Conservation (phyloP, 495 filamentous ascomycete genomes). For the Xylaria nigripes region DNA sequence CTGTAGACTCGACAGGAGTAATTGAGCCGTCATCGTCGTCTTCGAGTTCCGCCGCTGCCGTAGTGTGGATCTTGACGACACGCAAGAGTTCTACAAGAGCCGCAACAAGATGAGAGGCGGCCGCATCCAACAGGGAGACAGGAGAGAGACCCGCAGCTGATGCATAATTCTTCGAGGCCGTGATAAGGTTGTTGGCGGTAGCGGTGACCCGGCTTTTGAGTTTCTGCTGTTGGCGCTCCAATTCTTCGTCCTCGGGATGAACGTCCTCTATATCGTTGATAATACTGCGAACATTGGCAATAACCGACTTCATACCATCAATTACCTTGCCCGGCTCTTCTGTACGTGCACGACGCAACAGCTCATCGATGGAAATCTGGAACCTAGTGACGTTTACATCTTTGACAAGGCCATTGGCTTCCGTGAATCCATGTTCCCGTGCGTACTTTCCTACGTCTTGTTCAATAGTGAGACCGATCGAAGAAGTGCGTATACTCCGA, state of each 20-base stretch:
- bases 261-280: conserved; percentile 66
- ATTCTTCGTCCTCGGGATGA: conserved; percentile 38
- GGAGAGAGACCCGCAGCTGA: conserved; percentile 76
- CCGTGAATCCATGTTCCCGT: conserved; percentile 62
- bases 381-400: conserved; percentile 92
- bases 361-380: conserved; percentile 89
- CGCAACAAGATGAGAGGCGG: conserved; percentile 82
- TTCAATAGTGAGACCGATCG: conserved; percentile 60
- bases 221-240: conserved; percentile 49
- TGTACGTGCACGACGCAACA: conserved; percentile 66
- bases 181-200: conserved; percentile 93
- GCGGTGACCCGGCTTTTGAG: conserved; percentile 73
- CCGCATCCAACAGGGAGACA: conserved; percentile 88
- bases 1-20: conserved; percentile 44
- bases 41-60: conserved; percentile 62
- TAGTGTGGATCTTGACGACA: conserved; percentile 73
- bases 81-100: conserved; percentile 79
- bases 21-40: conserved; percentile 60
- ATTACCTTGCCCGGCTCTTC: conserved; percentile 66
- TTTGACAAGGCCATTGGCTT: conserved; percentile 68
- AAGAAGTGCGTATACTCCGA: conserved; percentile 70
- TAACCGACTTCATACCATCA: conserved; percentile 71
- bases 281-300: conserved; percentile 70
- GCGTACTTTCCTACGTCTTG: conserved; percentile 54
- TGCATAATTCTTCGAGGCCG: conserved; percentile 84